Base-by-base conservation (phyloP, 2,329 filamentous ascomycete genomes). In the Neofusicoccum parvum region DNA sequence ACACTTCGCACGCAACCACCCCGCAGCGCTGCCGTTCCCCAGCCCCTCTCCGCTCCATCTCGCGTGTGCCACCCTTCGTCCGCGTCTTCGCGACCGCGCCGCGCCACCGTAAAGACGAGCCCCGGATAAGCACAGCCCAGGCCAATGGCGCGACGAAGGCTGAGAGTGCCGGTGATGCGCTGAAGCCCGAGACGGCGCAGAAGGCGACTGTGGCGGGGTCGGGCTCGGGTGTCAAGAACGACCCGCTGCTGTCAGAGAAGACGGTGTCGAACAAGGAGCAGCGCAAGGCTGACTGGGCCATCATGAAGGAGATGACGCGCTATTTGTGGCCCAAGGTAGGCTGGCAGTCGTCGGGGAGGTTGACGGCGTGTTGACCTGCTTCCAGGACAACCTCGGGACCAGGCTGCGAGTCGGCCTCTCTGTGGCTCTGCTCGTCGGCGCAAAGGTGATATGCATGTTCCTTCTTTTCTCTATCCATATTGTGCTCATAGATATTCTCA, bases 231-330 rank as follows among this genome's bases (percentile, higher is more conserved):
- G 71, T 72, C 23, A 79, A 79, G 69, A 71, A 74, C 66, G 88
- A 89, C 70, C 83, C 87, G 36, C 78, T 94, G 49, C 85, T 91
- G 20, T 80, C 85, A 12, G 83, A 90, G 73, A 85, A 90, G 67
- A 89, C 87, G 1, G 75, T 87, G 74, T 88, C 87, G 59, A 89
- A 88, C 20, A 88, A 94, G 72, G 92, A 97, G 80, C 96, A 99
- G 84, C 88, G 95, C 72, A 96, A 94, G 80, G 94, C 94, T 9
- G 95, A 99, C 75, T 97, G 94, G 94, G 94, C 94, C 54, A 99
- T 99, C 70, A 95, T 99, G 84, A 96, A 91, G 80, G 94, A 99
- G 78, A 98, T 99, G 94, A 89, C 90, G 67, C 89, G 89, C 68
- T 99, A 99, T 78, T 82, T 99, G 23, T 99, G 95, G 95, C 95